These are phyloP conservation scores for Chaetomium sp. DNA, from an alignment of 2,329 filamentous ascomycete genomes.

Conservation along the genomic window DNA sequence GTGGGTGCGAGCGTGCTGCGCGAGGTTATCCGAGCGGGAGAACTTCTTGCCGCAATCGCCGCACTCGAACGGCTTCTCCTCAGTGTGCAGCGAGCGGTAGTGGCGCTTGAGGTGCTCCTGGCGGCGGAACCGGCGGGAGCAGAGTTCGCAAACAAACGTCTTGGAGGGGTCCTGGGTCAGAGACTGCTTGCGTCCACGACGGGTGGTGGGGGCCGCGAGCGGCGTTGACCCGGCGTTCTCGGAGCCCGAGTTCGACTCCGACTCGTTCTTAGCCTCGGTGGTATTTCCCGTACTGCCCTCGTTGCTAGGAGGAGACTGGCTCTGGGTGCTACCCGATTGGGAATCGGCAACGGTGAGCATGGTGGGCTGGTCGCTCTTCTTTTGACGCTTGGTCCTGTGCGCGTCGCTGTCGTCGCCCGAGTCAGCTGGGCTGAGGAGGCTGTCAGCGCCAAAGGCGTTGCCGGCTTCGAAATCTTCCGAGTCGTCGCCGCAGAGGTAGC, in stretches of 20 bases:
- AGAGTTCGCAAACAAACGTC: conserved; percentile 95
- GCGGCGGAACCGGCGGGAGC: conserved; percentile 94
- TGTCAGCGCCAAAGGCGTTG: conserved; percentile 60
- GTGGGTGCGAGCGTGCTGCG: conserved; percentile 93
- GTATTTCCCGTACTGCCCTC: conserved; percentile 34
- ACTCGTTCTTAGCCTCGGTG: conserved; percentile 39
- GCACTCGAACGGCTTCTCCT: conserved; percentile 98
- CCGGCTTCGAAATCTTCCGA: conserved; percentile 75
- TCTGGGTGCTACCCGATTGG: conserved; percentile 40
- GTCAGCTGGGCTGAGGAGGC: conserved; percentile 64
- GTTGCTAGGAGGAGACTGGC: conserved; percentile 39
- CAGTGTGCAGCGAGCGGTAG: conserved; percentile 96
- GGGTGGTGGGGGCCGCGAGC: conserved; percentile 68
- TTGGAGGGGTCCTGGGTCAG: conserved; percentile 97
- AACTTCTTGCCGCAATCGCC: conserved; percentile 99
- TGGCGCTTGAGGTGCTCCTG: conserved; percentile 99
- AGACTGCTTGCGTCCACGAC: conserved; percentile 97
- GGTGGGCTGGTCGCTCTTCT: conserved; percentile 47
- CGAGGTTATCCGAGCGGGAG: conserved; percentile 94
- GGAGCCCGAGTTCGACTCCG: conserved; percentile 43
- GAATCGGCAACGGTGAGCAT: conserved; percentile 50
- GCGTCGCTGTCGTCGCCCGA: conserved; percentile 53
- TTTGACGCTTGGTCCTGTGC: conserved; percentile 61
- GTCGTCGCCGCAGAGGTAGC: conserved; percentile 39
- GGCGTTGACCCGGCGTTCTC: conserved; percentile 44